Evolutionary conservation across 2,329 filamentous ascomycete genomes (phyloP).

Genomic region (Verticillium zaregamsianum): DNA sequence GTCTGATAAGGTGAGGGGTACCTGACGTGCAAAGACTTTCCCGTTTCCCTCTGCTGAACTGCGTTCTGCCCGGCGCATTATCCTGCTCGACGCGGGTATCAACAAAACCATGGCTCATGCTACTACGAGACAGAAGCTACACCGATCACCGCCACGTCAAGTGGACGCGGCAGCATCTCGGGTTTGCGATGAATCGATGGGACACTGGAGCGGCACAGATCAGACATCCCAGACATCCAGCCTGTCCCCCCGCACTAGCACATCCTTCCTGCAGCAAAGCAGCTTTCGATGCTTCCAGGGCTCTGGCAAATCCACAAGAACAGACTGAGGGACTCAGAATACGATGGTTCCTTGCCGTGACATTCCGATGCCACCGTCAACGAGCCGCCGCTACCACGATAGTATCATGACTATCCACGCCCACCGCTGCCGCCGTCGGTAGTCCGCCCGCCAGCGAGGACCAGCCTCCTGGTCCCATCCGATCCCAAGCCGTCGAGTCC

Average conservation of each 20-base stretch:
- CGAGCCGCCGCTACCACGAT: neutral
- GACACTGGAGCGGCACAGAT: too few relatives aligned
- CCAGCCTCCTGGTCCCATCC: neutral
- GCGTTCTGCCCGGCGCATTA: too few relatives aligned
- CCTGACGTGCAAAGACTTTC: too few relatives aligned
- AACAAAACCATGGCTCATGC: too few relatives aligned
- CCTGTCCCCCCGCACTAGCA: neutral
- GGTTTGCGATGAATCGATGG: too few relatives aligned
- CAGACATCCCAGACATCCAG: too few relatives aligned
- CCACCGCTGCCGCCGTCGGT: neutral
- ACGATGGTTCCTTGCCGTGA: neutral
- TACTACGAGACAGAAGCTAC: too few relatives aligned
- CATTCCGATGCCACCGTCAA: neutral
- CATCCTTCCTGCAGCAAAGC: neutral
- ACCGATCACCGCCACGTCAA: too few relatives aligned
- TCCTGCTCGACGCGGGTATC: too few relatives aligned
- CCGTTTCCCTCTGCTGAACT: too few relatives aligned
- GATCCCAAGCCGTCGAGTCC: neutral
- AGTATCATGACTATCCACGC: neutral
- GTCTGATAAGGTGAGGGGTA: neutral
- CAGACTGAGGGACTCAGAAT: neutral
- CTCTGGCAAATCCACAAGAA: neutral
- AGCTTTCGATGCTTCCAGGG: neutral
- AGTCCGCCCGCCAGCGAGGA: neutral
- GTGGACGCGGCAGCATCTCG: too few relatives aligned